Conservation (phyloP, 2,329 filamentous ascomycete genomes). For the Cladosporium colombiae region DNA sequence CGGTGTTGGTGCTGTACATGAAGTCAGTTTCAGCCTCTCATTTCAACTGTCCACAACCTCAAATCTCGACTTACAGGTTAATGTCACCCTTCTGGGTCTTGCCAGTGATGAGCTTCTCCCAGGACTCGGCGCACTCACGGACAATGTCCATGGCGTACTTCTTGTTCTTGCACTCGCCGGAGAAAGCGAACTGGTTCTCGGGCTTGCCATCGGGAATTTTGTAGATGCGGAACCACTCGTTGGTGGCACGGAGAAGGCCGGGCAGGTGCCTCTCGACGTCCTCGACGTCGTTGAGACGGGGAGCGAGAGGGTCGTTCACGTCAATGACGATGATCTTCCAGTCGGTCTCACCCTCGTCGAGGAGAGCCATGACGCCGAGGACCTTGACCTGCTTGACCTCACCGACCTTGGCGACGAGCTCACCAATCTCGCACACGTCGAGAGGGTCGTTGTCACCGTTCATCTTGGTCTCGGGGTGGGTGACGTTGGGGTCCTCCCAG, state of each 20-base stretch:
- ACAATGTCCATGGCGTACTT: slow-evolving; percentile 96
- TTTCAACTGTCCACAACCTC: neutral
- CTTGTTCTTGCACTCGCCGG: slow-evolving; percentile 99
- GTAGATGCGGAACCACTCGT: slow-evolving; percentile 99
- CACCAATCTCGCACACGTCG: slow-evolving; percentile 98
- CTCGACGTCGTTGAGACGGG: slow-evolving; percentile 97
- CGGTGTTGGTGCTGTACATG: slow-evolving; percentile 70
- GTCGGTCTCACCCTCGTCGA: slow-evolving; percentile 99
- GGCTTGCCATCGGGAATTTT: slow-evolving; percentile 99
- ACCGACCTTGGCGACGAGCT: slow-evolving; percentile 92
- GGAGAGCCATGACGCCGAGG: slow-evolving; percentile 96
- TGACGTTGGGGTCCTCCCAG: slow-evolving; percentile 95
- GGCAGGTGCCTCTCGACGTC: slow-evolving; percentile 98
- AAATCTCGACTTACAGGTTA: slow-evolving; percentile 67
- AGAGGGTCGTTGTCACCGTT: slow-evolving; percentile 99
- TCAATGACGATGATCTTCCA: slow-evolving; percentile 99
- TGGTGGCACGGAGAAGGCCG: slow-evolving; percentile 93
- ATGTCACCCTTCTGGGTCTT: slow-evolving; percentile 78
- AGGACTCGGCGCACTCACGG: slow-evolving; percentile 93
- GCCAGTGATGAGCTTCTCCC: slow-evolving; percentile 93
- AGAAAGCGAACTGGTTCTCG: slow-evolving; percentile 99
- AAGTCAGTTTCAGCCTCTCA: neutral
- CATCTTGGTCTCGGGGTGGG: slow-evolving; percentile 98
- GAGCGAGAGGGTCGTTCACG: slow-evolving; percentile 91
- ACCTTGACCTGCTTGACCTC: slow-evolving; percentile 99